phyloP scores from a whole-genome alignment of 352 stramenopile species.

The Pythium brassicae region DNA sequence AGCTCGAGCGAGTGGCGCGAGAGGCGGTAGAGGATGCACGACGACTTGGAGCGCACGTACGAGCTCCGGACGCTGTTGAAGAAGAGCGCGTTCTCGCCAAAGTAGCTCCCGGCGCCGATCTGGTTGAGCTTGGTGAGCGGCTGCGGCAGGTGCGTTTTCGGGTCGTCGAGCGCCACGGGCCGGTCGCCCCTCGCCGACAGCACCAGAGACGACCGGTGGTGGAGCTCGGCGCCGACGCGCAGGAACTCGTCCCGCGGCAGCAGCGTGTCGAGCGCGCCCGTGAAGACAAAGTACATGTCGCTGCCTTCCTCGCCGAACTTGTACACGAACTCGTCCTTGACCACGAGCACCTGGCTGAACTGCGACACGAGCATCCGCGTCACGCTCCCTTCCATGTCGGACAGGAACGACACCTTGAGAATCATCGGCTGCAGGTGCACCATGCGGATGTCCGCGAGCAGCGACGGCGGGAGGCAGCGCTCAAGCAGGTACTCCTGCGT shows the following conservation, averaged over 20 bases:
- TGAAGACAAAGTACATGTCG: constrained; percentile 80
- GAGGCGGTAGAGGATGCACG: constrained; percentile 67
- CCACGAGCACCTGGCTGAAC: constrained; percentile 57
- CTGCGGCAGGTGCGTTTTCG: constrained; percentile 1
- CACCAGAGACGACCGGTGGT: constrained; percentile 6
- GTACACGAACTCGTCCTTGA: constrained; percentile 64
- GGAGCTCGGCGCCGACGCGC: constrained; percentile 21
- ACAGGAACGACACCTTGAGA: constrained; percentile 56
- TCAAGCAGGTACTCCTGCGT: constrained; percentile 64
- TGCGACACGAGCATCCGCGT: constrained; percentile 68
- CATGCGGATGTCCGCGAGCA: constrained; percentile 66
- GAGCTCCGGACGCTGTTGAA: constrained; percentile 54
- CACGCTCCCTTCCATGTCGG: constrained; percentile 45
- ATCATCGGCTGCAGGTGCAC: constrained; percentile 70
- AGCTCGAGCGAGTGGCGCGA: constrained; percentile 62
- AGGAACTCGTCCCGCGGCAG: constrained; percentile 34
- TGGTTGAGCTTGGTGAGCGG: constrained; percentile 48
- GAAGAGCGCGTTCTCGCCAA: constrained; percentile 67
- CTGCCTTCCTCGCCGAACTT: constrained; percentile 52
- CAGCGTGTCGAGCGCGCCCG: constrained; percentile 43
- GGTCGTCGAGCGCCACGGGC: background rate
- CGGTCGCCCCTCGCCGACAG: constrained; percentile 1
- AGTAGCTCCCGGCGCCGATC: constrained; percentile 48
- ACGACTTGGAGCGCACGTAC: constrained; percentile 51
- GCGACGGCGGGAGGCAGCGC: constrained; percentile 54